These are phyloP conservation scores for Pichia paraexigua DNA, from an alignment of 805 yeast genomes.

Conservation along the genomic window DNA sequence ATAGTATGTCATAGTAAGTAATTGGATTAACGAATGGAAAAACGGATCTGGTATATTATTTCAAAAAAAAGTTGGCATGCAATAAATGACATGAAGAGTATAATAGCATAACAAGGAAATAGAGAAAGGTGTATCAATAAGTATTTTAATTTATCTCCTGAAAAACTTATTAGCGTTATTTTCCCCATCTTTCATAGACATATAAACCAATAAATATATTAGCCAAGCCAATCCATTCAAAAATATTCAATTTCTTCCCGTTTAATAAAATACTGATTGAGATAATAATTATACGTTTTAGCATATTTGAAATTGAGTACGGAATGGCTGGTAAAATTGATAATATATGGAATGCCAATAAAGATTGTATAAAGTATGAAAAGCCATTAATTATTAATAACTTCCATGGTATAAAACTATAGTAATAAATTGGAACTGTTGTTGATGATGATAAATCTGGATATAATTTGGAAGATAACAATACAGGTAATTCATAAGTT, in stretches of 20 bases:
- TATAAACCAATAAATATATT: slow-evolving; percentile 50
- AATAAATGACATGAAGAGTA: neutral
- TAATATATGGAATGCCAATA: slow-evolving; percentile 72
- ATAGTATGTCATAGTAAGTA: neutral
- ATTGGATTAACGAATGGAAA: no score
- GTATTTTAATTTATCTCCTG: neutral
- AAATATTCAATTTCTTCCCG: slow-evolving; percentile 38
- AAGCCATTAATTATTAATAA: slow-evolving; percentile 59
- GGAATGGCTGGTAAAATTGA: slow-evolving; percentile 79
- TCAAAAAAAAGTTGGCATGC: neutral
- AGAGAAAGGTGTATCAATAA: neutral
- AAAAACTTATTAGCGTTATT: neutral
- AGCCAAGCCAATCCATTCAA: slow-evolving; percentile 43
- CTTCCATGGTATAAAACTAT: slow-evolving; percentile 32
- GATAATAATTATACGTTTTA: slow-evolving; percentile 82
- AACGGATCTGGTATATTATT: neutral
- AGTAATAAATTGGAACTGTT: slow-evolving; percentile 9
- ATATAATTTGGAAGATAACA: slow-evolving; percentile 7
- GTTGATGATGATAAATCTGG: slow-evolving; percentile 1
- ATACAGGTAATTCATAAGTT: slow-evolving; percentile 45
- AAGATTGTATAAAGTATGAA: slow-evolving; percentile 71
- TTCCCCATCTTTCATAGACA: slow-evolving; percentile 54
- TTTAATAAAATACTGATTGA: slow-evolving; percentile 65
- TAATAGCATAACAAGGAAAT: neutral
- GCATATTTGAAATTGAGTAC: slow-evolving; percentile 78